Evolutionary conservation across 1,284 basidiomycete genomes (phyloP).

Genomic region (Marasmius fiardii): DNA sequence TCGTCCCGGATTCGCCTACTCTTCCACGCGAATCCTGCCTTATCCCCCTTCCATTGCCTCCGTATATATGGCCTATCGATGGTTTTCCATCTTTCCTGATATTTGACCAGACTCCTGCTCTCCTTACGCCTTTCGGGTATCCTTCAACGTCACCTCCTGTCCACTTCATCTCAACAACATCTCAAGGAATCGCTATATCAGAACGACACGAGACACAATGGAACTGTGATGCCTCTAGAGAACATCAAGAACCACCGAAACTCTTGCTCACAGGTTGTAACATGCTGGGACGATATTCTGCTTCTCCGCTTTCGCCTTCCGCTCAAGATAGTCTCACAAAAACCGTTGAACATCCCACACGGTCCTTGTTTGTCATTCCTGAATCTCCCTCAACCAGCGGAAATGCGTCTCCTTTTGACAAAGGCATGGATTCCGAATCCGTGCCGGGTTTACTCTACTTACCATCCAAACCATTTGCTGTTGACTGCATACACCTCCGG

Average conservation of each 20-base stretch:
- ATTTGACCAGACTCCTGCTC: background rate
- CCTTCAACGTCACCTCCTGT: background rate
- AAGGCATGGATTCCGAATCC: background rate
- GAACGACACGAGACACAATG: no score
- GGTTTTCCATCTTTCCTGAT: background rate
- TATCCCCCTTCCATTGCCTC: background rate
- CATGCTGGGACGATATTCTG: no score
- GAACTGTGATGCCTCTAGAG: no score
- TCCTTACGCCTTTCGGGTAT: background rate
- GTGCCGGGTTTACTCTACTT: no score
- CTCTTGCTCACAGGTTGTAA: no score
- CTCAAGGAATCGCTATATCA: no score
- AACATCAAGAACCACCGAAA: no score
- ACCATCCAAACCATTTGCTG: background rate
- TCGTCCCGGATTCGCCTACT: no score
- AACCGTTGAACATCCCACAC: background rate
- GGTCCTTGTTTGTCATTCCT: background rate
- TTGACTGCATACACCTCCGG: background rate
- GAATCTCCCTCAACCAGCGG: background rate
- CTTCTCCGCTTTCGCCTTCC: no score
- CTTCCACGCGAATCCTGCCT: no score
- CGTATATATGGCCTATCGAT: background rate
- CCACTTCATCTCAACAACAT: background rate
- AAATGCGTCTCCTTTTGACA: background rate
- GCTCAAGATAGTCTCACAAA: background rate